These are phyloP conservation scores for Amanita exitialis DNA, from an alignment of 768 basidiomycete species.

Conservation along the genomic window DNA sequence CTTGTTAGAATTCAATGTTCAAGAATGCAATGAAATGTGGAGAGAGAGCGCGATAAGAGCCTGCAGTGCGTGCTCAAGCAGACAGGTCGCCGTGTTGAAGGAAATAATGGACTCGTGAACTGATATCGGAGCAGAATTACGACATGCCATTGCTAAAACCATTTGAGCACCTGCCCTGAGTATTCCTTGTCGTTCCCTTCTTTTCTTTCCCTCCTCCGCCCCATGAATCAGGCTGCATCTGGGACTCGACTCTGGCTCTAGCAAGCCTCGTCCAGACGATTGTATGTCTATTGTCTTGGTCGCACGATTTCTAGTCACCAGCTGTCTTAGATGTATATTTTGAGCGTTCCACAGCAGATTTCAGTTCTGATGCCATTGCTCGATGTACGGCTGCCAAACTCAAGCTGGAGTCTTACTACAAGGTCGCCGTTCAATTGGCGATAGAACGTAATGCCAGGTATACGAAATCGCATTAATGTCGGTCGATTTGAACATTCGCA, in stretches of 20 bases:
- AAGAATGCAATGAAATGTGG: background rate
- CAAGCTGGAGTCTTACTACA: conserved; percentile 97
- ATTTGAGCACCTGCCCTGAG: conserved; percentile 8
- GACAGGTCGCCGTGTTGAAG: too few relatives aligned
- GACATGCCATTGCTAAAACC: conserved; percentile 8
- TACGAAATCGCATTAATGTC: conserved; percentile 7
- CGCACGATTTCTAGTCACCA: background rate
- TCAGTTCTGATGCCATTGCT: conserved; percentile 81
- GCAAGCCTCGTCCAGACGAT: conserved; percentile 32
- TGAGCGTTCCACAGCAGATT: conserved; percentile 72
- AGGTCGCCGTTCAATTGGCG: conserved; percentile 93
- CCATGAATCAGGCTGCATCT: conserved; percentile 23
- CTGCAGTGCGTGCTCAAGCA: background rate
- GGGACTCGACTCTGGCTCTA: conserved; percentile 24
- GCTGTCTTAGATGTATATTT: conserved; percentile 77
- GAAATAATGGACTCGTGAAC: background rate
- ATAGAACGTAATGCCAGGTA: conserved; percentile 94
- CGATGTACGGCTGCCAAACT: conserved; percentile 90
- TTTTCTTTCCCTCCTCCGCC: conserved; percentile 28
- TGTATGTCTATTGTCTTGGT: conserved; percentile 19
- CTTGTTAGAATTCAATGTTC: background rate
- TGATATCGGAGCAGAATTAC: background rate
- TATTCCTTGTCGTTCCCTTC: conserved; percentile 15
- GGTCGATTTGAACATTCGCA: conserved; percentile 17
- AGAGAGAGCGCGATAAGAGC: background rate